Evolutionary conservation across 805 yeast species (phyloP).

Genomic region (Candida silvicultrix): DNA sequence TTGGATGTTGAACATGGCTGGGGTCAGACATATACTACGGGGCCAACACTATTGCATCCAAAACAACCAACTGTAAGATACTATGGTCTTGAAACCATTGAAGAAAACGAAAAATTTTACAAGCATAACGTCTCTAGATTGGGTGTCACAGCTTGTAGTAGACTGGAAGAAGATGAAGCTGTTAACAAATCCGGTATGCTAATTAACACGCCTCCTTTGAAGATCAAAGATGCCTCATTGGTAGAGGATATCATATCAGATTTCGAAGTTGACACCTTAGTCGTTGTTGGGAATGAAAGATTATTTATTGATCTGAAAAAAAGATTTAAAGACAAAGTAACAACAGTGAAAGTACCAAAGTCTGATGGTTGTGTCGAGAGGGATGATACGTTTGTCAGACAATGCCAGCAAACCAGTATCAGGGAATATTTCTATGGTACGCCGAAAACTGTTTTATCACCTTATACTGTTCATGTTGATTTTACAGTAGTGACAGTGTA

Average conservation of each 20-base stretch:
- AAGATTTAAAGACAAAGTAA: constrained; percentile 33
- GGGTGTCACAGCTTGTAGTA: constrained; percentile 28
- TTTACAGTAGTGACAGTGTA: constrained; percentile 54
- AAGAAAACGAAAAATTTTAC: constrained; percentile 39
- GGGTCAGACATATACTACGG: constrained; percentile 75
- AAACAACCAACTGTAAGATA: constrained; percentile 84
- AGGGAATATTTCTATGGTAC: constrained; percentile 89
- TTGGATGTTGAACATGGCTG: constrained; percentile 74
- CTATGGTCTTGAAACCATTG: constrained; percentile 61
- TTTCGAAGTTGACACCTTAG: constrained; percentile 51
- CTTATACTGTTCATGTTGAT: constrained; percentile 77
- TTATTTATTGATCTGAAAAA: constrained; percentile 56
- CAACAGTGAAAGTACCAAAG: constrained; percentile 51
- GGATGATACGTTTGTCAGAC: constrained; percentile 63
- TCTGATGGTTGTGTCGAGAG: constrained; percentile 75
- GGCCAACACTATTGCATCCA: constrained; percentile 72
- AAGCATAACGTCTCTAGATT: constrained; percentile 22
- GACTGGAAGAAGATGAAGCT: constrained; percentile 44
- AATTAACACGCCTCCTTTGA: constrained; percentile 68
- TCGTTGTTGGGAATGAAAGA: constrained; percentile 75
- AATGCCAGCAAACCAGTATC: constrained; percentile 68
- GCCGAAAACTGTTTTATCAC: constrained; percentile 59
- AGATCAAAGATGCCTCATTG: constrained; percentile 40
- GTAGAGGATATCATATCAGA: constrained; percentile 53
- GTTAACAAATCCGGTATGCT: constrained; percentile 50